phyloP scores from a whole-genome alignment of 768 basidiomycete genomes.

The Pleurotus salmoneostramineus region DNA sequence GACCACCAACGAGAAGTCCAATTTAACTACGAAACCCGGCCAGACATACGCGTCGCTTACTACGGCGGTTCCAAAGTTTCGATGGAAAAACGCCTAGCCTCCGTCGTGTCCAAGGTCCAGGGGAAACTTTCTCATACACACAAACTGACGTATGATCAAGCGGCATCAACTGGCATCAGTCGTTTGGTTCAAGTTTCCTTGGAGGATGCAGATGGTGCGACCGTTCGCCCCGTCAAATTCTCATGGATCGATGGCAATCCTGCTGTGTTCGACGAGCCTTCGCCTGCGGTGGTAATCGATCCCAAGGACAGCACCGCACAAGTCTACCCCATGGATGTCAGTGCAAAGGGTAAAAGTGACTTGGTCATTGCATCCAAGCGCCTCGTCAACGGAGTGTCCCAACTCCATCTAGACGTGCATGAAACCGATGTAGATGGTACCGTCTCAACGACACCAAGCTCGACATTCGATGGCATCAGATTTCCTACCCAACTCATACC shows the following conservation, averaged over 20 bases:
- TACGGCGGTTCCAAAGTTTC: background rate
- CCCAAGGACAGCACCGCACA: slow-evolving; percentile 1
- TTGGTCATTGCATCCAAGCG: slow-evolving; percentile 1
- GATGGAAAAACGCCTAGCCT: background rate
- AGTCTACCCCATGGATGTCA: background rate
- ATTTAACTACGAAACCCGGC: background rate
- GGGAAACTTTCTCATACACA: background rate
- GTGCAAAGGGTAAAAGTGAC: slow-evolving; percentile 1
- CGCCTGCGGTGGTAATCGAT: background rate
- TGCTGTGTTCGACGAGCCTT: slow-evolving; percentile 1
- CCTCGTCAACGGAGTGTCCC: background rate
- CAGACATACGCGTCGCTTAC: background rate
- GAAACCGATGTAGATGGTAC: background rate
- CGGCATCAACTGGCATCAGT: background rate
- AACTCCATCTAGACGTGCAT: background rate
- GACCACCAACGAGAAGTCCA: background rate
- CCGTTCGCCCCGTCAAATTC: slow-evolving; percentile 8
- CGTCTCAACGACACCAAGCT: background rate
- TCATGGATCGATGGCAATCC: slow-evolving; percentile 11
- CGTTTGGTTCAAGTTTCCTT: slow-evolving; percentile 3
- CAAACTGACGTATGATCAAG: background rate
- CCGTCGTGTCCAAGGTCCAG: background rate
- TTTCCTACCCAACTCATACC: slow-evolving; percentile 1
- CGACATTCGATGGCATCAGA: background rate
- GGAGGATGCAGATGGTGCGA: slow-evolving; percentile 5